Evolutionary conservation across 139 green algal species (phyloP), one percentile per base, ranked within the genome.

Genomic region (Monoraphidium neglectum): DNA sequence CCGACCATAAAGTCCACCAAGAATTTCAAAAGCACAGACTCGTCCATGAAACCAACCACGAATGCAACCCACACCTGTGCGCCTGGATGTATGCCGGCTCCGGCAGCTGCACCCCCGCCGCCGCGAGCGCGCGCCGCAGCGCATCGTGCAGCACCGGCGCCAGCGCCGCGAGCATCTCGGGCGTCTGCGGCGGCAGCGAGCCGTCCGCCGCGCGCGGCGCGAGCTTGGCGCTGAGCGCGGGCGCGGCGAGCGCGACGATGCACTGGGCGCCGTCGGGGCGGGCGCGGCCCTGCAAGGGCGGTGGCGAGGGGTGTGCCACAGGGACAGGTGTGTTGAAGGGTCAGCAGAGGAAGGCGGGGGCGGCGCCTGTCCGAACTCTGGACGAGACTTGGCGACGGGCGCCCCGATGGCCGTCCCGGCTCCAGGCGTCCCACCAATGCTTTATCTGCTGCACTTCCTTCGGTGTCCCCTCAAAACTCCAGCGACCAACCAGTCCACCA

Each of bases 181-280:
- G 54, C 16, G 78, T 83, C 54, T 83, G 78, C 18, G 78, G 78
- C 2, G 73, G 73, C 37, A 68, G 65, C 30, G 64, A 40, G 54
- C 38, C 68, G 47, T 77, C 54, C 13, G 67, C 35, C 1, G 36
- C 54, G 23, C 61, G 56, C 53, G 35, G 33, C n/a, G 84, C 12
- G 0, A 87, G 60, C 0, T 23, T 23, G 1, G 23, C 60, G 36
- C 68, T 62, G 36, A 84, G 84, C 15, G 70, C 68, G 23, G 73
- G 62, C 0, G 72, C 64, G 2, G 82, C 77, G 38, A 87, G 4
- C 21, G 82, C 82, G 33, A 87, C 77, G 36, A 77, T 67, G 40
- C 62, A 68, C 51, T 72, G 38, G 4, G 63, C 26, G 33, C 73
- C 77, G 53, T 87, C 82, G 10, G 35, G 21, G 16, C 77, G 72